These are phyloP conservation scores for Massospora cicadina DNA, from an alignment of 371 early-diverging fungal genomes.

Conservation along the genomic window DNA sequence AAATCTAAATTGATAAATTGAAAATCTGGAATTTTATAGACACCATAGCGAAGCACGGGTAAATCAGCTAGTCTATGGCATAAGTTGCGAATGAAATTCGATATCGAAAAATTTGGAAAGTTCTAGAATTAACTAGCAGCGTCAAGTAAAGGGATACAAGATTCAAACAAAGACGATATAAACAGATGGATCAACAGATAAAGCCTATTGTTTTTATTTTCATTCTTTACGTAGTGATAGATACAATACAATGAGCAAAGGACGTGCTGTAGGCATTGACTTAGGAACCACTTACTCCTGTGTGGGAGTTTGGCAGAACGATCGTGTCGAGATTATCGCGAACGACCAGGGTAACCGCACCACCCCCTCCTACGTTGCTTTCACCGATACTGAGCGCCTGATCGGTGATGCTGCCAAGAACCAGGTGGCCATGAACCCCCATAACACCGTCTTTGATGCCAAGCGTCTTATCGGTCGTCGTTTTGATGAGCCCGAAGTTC, in stretches of 20 bases:
- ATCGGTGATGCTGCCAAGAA: constrained; percentile 93
- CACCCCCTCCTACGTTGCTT: constrained; percentile 95
- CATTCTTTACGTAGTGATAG: neutral
- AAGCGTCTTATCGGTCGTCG: constrained; percentile 90
- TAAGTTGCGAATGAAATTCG: no score
- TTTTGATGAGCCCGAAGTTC: constrained; percentile 67
- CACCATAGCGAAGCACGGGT: no score
- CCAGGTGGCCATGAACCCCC: constrained; percentile 56
- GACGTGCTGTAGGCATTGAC: constrained; percentile 71
- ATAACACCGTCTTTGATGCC: constrained; percentile 82
- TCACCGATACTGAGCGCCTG: constrained; percentile 69
- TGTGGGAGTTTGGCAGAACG: constrained; percentile 95
- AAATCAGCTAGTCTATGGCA: no score
- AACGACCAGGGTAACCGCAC: constrained; percentile 92
- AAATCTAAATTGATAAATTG: no score
- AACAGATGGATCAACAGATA: neutral
- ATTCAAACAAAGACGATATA: neutral
- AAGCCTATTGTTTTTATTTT: neutral
- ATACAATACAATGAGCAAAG: constrained; percentile 5
- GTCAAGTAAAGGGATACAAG: neutral
- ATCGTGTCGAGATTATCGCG: constrained; percentile 74
- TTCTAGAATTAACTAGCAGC: neutral
- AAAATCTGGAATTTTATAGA: no score
- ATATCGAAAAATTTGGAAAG: neutral
- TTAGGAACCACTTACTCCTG: constrained; percentile 99